Base-by-base conservation (phyloP, 495 filamentous ascomycete genomes). In the Trichoderma reesei region DNA sequence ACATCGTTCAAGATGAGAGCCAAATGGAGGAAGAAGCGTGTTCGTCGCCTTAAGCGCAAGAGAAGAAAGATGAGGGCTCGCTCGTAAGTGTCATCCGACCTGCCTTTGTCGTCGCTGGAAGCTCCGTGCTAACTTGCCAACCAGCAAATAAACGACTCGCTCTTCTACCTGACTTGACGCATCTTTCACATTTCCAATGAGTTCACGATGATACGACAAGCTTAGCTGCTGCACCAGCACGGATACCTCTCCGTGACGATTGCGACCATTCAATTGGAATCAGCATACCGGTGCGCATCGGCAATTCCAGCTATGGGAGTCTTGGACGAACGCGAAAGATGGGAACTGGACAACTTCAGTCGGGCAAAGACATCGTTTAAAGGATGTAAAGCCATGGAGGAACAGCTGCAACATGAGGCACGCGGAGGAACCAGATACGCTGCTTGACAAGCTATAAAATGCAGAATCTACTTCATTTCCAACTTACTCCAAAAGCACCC, bases 21-120 rank as follows among this genome's bases (percentile, higher is more conserved):
- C 72, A 96, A 96, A 84, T 96, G 92, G 92, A 91, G 92, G 86
- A 97, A 97, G 90, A 97, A 97, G 92, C 85, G 92, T 75, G 91
- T 95, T 82, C 88, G 92, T 68, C 87, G 92, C 79, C 89, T 97
- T 80, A 97, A 97, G 87, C 86, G 90, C 78, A 97, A 97, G 92
- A 88, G 92, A 79, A 93, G 92, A 91, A 97, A 97, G 91, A 94
- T 91, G 80, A 87, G 92, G 76, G 92, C 91, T 69, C 82, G 92
- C 82, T 88, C 84, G 92, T 96, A 84, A 82, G 88, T 79, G 62
- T 60, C 39, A 39, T 62, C 68, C 46, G 33, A 36, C 56, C 41
- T 1, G 37, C 59, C 39, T 42, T 11, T 63, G 37, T 31, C 37
- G 31, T 13, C 20, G 33, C 36, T 62, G 65, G 65, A 60, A 68